Evolutionary conservation across 2,329 filamentous ascomycete genomes (phyloP), one percentile per base, ranked within the genome.

Genomic region (Lachnellula arida): DNA sequence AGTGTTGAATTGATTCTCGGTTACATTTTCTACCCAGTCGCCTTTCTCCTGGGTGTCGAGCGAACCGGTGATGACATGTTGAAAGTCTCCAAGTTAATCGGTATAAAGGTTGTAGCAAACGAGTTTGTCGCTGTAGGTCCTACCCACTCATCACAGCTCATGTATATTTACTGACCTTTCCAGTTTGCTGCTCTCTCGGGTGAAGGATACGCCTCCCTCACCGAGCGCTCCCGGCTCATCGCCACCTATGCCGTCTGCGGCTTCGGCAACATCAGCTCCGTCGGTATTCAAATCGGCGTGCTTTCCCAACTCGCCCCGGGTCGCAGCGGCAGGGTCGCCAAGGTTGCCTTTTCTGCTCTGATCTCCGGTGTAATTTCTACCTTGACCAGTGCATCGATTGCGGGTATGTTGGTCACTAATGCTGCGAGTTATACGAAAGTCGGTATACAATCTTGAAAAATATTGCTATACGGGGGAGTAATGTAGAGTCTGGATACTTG

Each of bases 211-310:
- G 72, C 73, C 53, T 61, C 69, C 28, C 78, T 96, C 59, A 84
- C 82, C 32, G 75, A 81, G 15, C 89, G 91, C 52, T 90, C 89
- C 23, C 79, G 80, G 46, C 80, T 96, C 62, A 95, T 96, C 67
- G 89, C 87, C 46, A 95, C 89, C 50, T 96, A 96, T 69, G 88
- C 89, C 19, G 81, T 92, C 62, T 95, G 90, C 73, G 84, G 84
- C 25, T 91, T 91, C 70, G 91, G 89, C 60, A 96, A 96, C 76
- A 87, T 96, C 64, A 88, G 88, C 53, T 93, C 89, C 32, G 81
- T 96, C 48, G 91, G 91, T 70, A 93, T 91, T 54, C 91, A 96
- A 74, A 94, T 96, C 59, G 91, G 91, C 76, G 89, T 95, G 56
- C 79, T 96, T 51, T 83, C 87, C 4, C 90, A 95, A 74, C 82